Evolutionary conservation across 768 basidiomycete genomes (phyloP), one percentile per base, ranked within the genome.

Genomic region (Leccinum sublutescens): DNA sequence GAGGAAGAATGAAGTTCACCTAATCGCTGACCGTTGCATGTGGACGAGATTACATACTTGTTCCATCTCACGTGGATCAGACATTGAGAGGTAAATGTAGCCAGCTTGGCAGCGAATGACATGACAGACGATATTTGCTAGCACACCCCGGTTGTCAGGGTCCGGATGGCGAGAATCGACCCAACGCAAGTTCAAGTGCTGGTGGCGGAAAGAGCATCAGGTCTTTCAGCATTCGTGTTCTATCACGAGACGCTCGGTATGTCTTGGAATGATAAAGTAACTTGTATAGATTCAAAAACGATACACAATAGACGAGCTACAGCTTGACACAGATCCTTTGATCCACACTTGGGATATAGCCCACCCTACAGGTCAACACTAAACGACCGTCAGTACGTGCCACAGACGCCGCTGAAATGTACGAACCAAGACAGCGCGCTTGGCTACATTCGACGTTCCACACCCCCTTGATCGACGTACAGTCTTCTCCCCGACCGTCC

Each of bases 381-480:
- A 45, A 19, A 56, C 15, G 11, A 23, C 27, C 17, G 9, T 60
- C 14, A 66, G 55, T 5, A 40, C 17, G 7, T 11, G 21, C 40
- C 55, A 33, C n/a, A n/a, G 43, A 52, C 36, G 48, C 12, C 23
- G 34, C n/a, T 49, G 19, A 45, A 21, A 53, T 21, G 57, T 31
- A 38, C 82, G 56, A 64, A 88, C 86, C 80, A 50, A 72, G 72
- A 71, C 86, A 88, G 59, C 67, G 67, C 31, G 81, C 81, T 60
- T 68, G 69, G 52, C 84, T 79, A 71, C 91, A 94, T n/a, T 81
- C 83, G 66, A 91, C 87, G 68, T 85, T 85, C 81, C 84, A 83
- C 19, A 81, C 85, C 50, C 85, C 83, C 49, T 74, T 61, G 64
- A 93, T 90, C 49, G 79, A 74, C 17, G 85, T 85, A 72, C 90